Evolutionary conservation across 495 filamentous ascomycete genomes (phyloP).

Genomic region (Aspergillus bertholletiae): DNA sequence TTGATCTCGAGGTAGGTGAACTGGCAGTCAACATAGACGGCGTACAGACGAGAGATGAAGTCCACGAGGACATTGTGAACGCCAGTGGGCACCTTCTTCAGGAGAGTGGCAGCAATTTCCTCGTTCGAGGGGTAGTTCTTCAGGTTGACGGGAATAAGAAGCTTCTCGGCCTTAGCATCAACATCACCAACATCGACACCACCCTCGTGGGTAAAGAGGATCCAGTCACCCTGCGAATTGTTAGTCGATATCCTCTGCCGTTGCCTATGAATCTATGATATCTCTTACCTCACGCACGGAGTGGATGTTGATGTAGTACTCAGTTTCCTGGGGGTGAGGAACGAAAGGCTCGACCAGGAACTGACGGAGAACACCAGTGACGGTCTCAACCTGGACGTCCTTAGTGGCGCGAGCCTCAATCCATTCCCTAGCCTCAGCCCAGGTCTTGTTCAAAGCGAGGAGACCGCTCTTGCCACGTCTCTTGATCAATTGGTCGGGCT

Average conservation of each 20-base stretch:
- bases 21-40: slow-evolving; percentile 99
- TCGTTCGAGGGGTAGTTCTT: slow-evolving; percentile 94
- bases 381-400: slow-evolving; percentile 86
- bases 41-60: slow-evolving; percentile 92
- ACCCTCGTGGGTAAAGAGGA: slow-evolving; percentile 98
- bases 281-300: slow-evolving; percentile 80
- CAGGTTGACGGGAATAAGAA: slow-evolving; percentile 94
- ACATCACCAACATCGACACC: slow-evolving; percentile 99
- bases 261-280: neutral
- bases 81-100: slow-evolving; percentile 92
- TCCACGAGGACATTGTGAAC: slow-evolving; percentile 97
- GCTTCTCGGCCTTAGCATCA: slow-evolving; percentile 96
- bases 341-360: slow-evolving; percentile 99
- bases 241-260: slow-evolving; percentile 7
- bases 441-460: slow-evolving; percentile 94
- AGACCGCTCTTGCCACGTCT: slow-evolving; percentile 97
- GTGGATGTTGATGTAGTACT: slow-evolving; percentile 99
- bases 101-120: slow-evolving; percentile 75
- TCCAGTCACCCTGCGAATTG: slow-evolving; percentile 82
- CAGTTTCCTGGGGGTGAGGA: slow-evolving; percentile 85
- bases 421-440: slow-evolving; percentile 89
- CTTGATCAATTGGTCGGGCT: slow-evolving; percentile 99
- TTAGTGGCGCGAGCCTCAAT: slow-evolving; percentile 89
- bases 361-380: slow-evolving; percentile 80
- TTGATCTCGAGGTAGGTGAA: slow-evolving; percentile 99